Conservation (phyloP, 371 early-diverging fungal genomes). For the Haplosporangium sp. region DNA sequence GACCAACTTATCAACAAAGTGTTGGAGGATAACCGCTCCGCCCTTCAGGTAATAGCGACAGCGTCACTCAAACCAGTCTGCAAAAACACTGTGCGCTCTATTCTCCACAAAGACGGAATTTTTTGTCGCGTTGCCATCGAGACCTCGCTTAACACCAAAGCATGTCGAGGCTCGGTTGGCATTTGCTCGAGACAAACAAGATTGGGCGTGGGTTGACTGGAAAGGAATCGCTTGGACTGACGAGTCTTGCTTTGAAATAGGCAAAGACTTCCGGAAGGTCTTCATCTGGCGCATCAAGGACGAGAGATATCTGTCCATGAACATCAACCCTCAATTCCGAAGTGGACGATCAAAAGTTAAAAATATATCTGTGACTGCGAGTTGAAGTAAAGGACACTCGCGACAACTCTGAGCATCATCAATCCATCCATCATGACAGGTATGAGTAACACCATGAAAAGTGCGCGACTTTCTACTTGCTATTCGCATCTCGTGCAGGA, state of each 20-base stretch:
- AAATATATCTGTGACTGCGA: too few relatives aligned
- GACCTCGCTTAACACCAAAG: neutral
- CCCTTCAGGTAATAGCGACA: conserved; percentile 6
- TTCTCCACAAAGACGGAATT: conserved; percentile 2
- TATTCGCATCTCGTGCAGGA: too few relatives aligned
- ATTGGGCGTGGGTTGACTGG: neutral
- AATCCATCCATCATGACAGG: too few relatives aligned
- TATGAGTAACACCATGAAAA: too few relatives aligned
- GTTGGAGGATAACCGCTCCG: neutral
- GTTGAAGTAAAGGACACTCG: too few relatives aligned
- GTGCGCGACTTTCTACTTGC: too few relatives aligned
- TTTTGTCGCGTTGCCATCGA: conserved; percentile 4
- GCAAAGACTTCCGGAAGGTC: conserved; percentile 8
- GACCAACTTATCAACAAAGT: neutral
- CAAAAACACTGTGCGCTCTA: neutral
- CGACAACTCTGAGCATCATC: too few relatives aligned
- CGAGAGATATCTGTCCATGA: conserved; percentile 7
- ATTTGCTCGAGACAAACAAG: conserved; percentile 9
- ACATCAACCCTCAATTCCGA: neutral
- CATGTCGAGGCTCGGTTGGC: neutral
- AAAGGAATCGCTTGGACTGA: conserved; percentile 8
- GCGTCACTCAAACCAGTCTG: conserved; percentile 1
- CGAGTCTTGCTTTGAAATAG: conserved; percentile 18
- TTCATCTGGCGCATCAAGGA: conserved; percentile 7
- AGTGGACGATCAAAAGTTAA: conserved; percentile 10